Evolutionary conservation across 1,284 basidiomycete species (phyloP), one percentile per base, ranked within the genome.

Genomic region (Marasmius oreades): DNA sequence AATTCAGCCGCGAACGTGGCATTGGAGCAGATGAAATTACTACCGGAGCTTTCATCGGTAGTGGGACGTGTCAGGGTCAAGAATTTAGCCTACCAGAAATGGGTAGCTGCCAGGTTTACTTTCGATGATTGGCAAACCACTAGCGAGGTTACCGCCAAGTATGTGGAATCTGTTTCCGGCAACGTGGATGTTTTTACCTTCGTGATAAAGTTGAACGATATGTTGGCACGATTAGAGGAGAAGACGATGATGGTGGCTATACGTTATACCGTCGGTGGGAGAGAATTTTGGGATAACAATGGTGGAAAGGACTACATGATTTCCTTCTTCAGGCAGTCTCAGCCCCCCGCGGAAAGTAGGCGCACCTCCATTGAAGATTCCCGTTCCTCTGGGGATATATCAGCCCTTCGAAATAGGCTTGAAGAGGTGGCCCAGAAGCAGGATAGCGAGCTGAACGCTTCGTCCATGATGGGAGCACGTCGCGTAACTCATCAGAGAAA

Each of bases 61-160:
- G 74, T 81, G 28, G 96, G 95, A 20, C 78, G 79, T 37, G 82
- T 95, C 34, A 83, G 86, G 50, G 92, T 96, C 58, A 82, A 86
- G 64, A 98, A 98, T 70, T 67, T 97, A 47, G 84, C 92, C 2
- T 98, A 87, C 73, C 81, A 92, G 65, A 98, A 98, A 74, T 87
- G 85, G 79, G 81, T 98, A 56, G 90, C 86, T 8, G 85, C 93
- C 22, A 86, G 95, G 39, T 98, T 98, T 73, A 98, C 95, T 1
- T 82, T 95, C 63, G 95, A 98, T 70, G 81, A 80, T 66, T 98
- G 96, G 95, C 92, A 94, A 71, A 98, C 95, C 36, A 95, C 92
- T 57, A 93, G 89, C 69, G 95, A 98, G 73, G 92, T 98, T 47
- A 85, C 88, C 1, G 95, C 87, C 23, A 84, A 82, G 45, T 90